Percentiles rank a stretch among this genome's conserved stretches.
These are phyloP conservation scores for Russula ochroleuca DNA, from an alignment of 768 basidiomycete genomes.

Conservation along the genomic window DNA sequence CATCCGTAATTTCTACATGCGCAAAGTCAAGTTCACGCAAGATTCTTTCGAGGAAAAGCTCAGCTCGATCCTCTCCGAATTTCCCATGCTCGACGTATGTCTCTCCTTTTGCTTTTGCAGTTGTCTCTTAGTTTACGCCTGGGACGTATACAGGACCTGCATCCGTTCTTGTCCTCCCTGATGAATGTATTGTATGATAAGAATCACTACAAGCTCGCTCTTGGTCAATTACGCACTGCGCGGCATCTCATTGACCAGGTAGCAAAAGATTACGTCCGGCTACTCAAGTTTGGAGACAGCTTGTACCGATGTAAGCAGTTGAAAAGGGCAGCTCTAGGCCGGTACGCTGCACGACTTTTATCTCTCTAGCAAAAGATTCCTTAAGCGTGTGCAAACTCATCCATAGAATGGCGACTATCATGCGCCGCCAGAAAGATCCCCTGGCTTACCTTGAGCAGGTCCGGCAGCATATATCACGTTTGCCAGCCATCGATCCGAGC, in stretches of 20 bases:
- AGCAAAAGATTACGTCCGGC: constrained; percentile 92
- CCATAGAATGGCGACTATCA: constrained; percentile 94
- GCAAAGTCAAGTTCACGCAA: constrained; percentile 99
- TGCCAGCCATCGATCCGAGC: constrained; percentile 97
- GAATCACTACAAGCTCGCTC: constrained; percentile 98
- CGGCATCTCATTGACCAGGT: constrained; percentile 96
- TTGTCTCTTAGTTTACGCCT: not conserved
- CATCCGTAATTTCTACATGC: constrained; percentile 97
- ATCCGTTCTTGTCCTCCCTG: constrained; percentile 92
- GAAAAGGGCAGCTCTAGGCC: constrained; percentile 94
- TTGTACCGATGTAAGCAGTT: constrained; percentile 98
- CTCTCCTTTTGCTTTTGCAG: constrained; percentile 9
- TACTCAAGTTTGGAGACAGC: constrained; percentile 97
- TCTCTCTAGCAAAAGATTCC: not conserved
- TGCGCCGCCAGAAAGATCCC: constrained; percentile 98
- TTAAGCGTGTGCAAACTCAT: constrained; percentile 9
- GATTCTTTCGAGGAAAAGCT: constrained; percentile 96
- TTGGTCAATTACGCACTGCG: constrained; percentile 94
- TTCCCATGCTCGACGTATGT: constrained; percentile 94
- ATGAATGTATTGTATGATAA: constrained; percentile 99
- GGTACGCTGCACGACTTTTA: constrained; percentile 49
- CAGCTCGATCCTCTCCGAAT: constrained; percentile 87
- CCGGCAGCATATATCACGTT: constrained; percentile 96
- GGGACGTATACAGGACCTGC: constrained; percentile 60
- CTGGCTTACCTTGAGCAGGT: constrained; percentile 99